Conservation (phyloP, 345 rosid genomes). For the Eucalyptus microcorys region DNA sequence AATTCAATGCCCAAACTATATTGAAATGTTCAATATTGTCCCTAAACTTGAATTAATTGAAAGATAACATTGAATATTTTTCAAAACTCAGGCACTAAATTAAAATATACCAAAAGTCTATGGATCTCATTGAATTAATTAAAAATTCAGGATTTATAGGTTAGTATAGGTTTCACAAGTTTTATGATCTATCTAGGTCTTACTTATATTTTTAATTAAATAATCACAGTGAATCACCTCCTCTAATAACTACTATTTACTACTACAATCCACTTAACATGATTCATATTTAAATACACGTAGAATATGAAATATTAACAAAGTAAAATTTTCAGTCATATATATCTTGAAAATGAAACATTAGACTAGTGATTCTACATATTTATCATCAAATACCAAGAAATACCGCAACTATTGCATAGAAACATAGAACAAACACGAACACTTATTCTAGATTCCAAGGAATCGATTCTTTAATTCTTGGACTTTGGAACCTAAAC, state of each 20-base stretch:
- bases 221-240: fast-evolving
- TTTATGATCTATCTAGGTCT: fast-evolving
- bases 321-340: fast-evolving
- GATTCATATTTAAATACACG: fast-evolving
- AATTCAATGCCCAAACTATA: no score
- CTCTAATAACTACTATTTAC: fast-evolving
- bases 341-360: neutral
- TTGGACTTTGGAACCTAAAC: neutral
- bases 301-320: no score
- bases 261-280: fast-evolving
- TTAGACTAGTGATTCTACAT: fast-evolving
- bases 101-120: no score
- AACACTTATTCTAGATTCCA: no score
- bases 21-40: no score
- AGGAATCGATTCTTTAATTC: fast-evolving
- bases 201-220: no score
- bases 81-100: fast-evolving
- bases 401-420: fast-evolving
- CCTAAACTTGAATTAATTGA: no score
- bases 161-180: fast-evolving
- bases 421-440: no score
- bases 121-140: fast-evolving
- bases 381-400: neutral
- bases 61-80: no score
- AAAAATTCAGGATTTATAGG: fast-evolving